Evolutionary conservation across 257 asterid genomes (phyloP), one percentile per base, ranked within the genome.

Genomic region (Nicotiana tomentosiformis): DNA sequence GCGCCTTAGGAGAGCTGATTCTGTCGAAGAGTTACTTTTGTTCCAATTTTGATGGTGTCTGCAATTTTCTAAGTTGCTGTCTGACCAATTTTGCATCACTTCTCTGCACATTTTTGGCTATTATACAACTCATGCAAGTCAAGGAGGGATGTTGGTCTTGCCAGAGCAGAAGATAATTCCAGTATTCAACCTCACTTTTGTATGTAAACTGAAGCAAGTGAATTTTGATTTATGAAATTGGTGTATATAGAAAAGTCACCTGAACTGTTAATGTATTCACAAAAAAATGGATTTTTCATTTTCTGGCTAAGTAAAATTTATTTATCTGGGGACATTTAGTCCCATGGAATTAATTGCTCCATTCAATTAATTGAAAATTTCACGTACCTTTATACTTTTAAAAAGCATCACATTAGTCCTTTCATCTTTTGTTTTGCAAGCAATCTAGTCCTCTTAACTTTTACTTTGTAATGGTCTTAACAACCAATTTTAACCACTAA

Each of bases 1-100:
- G 60, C 35, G 55, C 55, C 81, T 62, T 70, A 79, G 7, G 57
- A 66, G 76, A 53, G 66, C 84, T 84, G 82, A 68, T 67, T 68
- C 30, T 77, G 1, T 64, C 53, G 7, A 67, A 62, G n/a, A 33
- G 18, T n/a, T 60, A 2, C 4, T n/a, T 20, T 60, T 8, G 30
- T 69, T 10, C 18, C 78, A 39, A 39, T 70, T 10, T 37, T 39
- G 33, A 39, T 70, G 58, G 20, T 43, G 60, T 18, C 5, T 39
- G 77, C 57, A 37, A 69, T 10, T 39, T 35, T 69, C 56, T 2
- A 66, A 29, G 37, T 29, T 3, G 69, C 69, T 11, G 55, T 35
- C 55, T 68, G 26, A 66, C 43, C 74, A 32, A 18, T 35, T 18
- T 68, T 62, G 26, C 68, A 23, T 62, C 69, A 12, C 18, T 7